Evolutionary conservation across 1,139 yeast genomes (phyloP).

Genomic region (Geotrichum phurueaensis): DNA sequence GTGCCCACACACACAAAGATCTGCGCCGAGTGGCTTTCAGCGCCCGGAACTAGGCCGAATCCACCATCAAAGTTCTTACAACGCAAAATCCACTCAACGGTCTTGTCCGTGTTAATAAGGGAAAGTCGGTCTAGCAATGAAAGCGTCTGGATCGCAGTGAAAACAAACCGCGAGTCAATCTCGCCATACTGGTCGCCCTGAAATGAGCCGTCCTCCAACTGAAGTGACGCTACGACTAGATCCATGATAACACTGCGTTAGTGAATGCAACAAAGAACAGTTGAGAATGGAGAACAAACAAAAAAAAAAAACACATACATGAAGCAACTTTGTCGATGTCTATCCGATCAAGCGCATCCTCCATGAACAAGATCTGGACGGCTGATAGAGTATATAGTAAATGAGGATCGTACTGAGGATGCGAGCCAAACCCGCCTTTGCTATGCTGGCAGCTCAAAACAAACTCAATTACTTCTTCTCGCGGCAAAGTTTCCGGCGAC

Average conservation of each 20-base stretch:
- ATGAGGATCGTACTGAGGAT: conserved; percentile 86
- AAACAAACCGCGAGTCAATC: conserved; percentile 83
- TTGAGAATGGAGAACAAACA: conserved; percentile 1
- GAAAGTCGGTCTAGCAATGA: conserved; percentile 62
- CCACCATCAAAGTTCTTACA: conserved; percentile 96
- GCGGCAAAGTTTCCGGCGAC: conserved; percentile 52
- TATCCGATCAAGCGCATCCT: conserved; percentile 48
- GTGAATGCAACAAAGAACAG: conserved; percentile 21
- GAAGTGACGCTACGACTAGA: conserved; percentile 49
- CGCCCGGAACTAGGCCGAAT: conserved; percentile 89
- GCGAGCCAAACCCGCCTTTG: conserved; percentile 78
- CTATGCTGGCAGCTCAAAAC: conserved; percentile 58
- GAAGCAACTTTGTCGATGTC: conserved; percentile 38
- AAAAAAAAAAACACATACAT: conserved; percentile 30
- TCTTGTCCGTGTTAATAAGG: conserved; percentile 54
- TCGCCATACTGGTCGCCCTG: conserved; percentile 91
- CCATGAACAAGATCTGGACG: conserved; percentile 66
- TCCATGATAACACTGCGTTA: neutral
- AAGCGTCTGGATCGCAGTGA: conserved; percentile 70
- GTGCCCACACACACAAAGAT: conserved; percentile 79
- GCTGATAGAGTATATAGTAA: conserved; percentile 83
- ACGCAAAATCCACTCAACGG: conserved; percentile 55
- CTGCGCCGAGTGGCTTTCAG: conserved; percentile 93
- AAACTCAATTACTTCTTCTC: conserved; percentile 56
- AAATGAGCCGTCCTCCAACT: conserved; percentile 68